phyloP scores from a whole-genome alignment of 2,329 filamentous ascomycete genomes.

The Ciborinia camelliae region DNA sequence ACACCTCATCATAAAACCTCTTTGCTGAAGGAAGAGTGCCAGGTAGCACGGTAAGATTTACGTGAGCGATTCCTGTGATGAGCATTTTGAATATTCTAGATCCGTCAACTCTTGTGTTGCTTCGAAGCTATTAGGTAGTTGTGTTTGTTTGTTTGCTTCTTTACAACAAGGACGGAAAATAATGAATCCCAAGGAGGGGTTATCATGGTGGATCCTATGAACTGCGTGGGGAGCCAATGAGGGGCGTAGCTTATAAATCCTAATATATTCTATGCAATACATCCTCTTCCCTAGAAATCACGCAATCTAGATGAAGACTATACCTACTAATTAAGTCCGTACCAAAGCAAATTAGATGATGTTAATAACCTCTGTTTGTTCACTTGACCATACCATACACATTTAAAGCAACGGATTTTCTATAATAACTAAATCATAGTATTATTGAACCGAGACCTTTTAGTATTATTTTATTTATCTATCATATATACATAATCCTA shows the following conservation, averaged over 20 bases:
- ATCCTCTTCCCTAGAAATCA: neutral
- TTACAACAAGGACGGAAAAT: neutral
- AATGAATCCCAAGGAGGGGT: neutral
- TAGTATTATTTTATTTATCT: neutral
- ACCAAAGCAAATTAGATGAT: neutral
- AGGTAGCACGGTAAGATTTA: constrained; percentile 56
- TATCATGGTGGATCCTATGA: neutral
- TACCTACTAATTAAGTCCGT: neutral
- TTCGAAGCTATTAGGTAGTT: neutral
- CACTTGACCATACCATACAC: too few relatives aligned
- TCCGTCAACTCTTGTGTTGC: neutral
- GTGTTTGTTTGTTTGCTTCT: neutral
- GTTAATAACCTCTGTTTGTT: too few relatives aligned
- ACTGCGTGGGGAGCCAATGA: neutral
- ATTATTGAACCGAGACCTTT: neutral
- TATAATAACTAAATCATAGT: neutral
- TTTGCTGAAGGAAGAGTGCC: constrained; percentile 50
- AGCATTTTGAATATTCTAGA: constrained; percentile 16
- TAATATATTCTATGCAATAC: neutral
- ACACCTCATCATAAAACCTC: constrained; percentile 53
- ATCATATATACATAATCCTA: neutral
- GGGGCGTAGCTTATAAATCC: neutral
- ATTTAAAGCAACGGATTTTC: too few relatives aligned
- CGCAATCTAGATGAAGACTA: neutral
- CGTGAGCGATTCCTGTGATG: constrained; percentile 53